Evolutionary conservation across 1,139 yeast species (phyloP), one percentile per base, ranked within the genome.

Genomic region (Yamadazyma kanchanaburiensis): DNA sequence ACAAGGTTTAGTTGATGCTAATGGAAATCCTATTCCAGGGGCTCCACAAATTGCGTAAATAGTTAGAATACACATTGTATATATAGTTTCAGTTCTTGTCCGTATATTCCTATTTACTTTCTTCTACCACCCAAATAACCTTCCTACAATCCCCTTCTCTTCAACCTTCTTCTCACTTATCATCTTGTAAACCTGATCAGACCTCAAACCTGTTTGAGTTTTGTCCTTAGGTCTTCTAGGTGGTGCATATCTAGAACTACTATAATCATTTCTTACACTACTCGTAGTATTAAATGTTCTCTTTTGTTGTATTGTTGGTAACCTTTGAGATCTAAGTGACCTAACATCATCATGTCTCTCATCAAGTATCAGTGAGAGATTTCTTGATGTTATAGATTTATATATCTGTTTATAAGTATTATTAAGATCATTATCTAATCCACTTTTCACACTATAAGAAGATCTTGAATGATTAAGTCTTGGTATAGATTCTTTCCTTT

Each of bases 21-120:
- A 83, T 51, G 94, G 91, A 52, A 82, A 82, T 71, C 91, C 91
- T 50, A 70, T 83, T 45, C 86, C 83, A 49, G 87, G 83, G 47
- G 83, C 81, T 39, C 81, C 81, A 40, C 74, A 43, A 40, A 34
- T 40, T 19, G 35, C 38, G 28, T 39, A 36, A 32, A 13, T 14
- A 4, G 19, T n/a, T 23, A 9, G 16, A 21, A 12, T 12, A 12
- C 23, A 18, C 31, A 26, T 31, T 32, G 34, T 34, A 31, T 26
- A 35, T 31, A 33, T 23, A 26, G 15, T 13, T 8, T 14, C 12
- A 10, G 10, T 17, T 17, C 8, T 20, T 19, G 15, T 18, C 20
- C 26, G 21, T 14, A 13, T 22, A 6, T 12, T 15, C 14, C 19
- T 24, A 16, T 24, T 18, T 6, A n/a, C 12, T 3, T 15, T 12